Percentiles rank a stretch among this genome's conserved stretches.
phyloP scores from a whole-genome alignment of 1,284 basidiomycete species.

The Naganishia cerealis region DNA sequence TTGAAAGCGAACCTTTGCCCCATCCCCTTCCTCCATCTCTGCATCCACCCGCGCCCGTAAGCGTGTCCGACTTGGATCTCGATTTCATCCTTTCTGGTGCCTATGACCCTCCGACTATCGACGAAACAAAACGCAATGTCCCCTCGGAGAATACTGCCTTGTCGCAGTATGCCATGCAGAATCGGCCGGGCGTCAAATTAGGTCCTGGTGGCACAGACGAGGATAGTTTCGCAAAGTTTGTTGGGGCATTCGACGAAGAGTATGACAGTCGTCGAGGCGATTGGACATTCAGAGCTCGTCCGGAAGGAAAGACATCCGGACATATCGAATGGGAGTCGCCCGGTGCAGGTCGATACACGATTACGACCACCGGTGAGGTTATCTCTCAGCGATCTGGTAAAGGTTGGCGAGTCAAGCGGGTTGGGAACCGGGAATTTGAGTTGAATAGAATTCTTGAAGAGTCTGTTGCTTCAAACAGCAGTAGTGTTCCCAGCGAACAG shows the following conservation, averaged over 20 bases:
- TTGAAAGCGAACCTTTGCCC: constrained; percentile 51
- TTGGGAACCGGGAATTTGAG: constrained; percentile 47
- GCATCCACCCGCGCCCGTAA: constrained; percentile 53
- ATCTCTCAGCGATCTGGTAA: constrained; percentile 42
- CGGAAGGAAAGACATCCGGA: constrained; percentile 11
- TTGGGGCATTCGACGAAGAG: constrained; percentile 55
- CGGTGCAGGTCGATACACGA: constrained; percentile 49
- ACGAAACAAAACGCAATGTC: constrained; percentile 27
- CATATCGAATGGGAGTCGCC: constrained; percentile 48
- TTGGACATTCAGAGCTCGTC: constrained; percentile 52
- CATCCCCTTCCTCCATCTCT: constrained; percentile 51
- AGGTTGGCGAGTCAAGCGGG: constrained; percentile 44
- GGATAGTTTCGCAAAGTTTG: constrained; percentile 55
- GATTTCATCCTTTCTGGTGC: constrained; percentile 56
- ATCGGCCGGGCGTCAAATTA: constrained; percentile 25
- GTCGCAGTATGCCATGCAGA: constrained; percentile 34
- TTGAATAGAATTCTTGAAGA: constrained; percentile 40
- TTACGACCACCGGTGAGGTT: constrained; percentile 48
- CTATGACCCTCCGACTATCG: constrained; percentile 16
- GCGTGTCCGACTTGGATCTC: constrained; percentile 56
- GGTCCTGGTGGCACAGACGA: constrained; percentile 48
- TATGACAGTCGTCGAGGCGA: constrained; percentile 55
- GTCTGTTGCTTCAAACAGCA: not conserved
- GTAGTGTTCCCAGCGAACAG: not conserved
- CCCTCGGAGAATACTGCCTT: constrained; percentile 29